Base-by-base conservation (phyloP, 179 eudicot genomes). In the Silene coronaria region DNA sequence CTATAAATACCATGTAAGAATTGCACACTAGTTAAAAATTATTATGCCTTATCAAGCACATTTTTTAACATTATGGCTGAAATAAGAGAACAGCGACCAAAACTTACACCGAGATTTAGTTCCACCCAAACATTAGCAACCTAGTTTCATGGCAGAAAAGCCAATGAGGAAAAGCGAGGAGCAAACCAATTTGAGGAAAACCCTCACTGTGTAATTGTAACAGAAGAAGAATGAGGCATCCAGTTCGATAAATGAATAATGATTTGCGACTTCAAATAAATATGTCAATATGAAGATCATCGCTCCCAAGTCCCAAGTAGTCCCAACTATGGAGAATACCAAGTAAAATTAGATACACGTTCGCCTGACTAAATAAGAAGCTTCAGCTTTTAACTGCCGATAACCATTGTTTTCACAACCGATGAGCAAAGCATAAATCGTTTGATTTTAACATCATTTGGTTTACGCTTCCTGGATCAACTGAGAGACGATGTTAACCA, bases 401-500 rank as follows among this genome's bases (percentile, higher is more conserved):
- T 36, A 67, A 13, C 53, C 4, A 34, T 36, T 22, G 21, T 17
- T 17, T 4, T 45, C 24, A 6, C 8, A 69, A 59, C 21, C 32
- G 65, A 58, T 24, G 59, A 13, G 48, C 14, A 24, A 53, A 17
- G 58, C 58, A 53, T 53, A 16, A 17, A 53, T 10, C 48, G 48
- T 42, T 42, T 13, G 48, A 53, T 17, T 4, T 17, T 17, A 53
- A 17, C 58, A 53, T 28, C 14, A 26, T 9, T 24, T 69, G 14
- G 14, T 70, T 73, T 70, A 75, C 75, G 83, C 73, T 70, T 55
- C 79, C 19, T 73, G 91, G 72, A 78, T 87, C 72, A 88, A 85
- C 77, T 83, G 84, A 28, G 89, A 86, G 70, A 88, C 88, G 9
- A 91, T 91, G 70, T 87, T 75, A 26, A 88, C 86, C 13, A 91